phyloP scores from a whole-genome alignment of 768 basidiomycete species.

The Agrocybe chaxingu region DNA sequence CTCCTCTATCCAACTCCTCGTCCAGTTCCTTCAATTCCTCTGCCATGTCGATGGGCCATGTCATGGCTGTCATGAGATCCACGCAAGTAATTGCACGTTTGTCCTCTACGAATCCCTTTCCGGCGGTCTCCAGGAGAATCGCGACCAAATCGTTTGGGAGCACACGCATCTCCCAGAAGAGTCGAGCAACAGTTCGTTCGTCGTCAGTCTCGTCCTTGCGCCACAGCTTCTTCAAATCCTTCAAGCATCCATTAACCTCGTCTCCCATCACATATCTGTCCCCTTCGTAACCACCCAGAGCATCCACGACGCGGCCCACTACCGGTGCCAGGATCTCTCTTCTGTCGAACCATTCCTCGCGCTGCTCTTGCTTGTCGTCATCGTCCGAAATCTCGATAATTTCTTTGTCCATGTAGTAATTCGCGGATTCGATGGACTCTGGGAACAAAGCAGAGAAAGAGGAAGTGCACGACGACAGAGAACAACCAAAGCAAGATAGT shows the following conservation, averaged over 20 bases:
- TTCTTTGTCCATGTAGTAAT: slow-evolving; percentile 18
- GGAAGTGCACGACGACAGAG: too few species aligned
- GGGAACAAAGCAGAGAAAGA: background rate
- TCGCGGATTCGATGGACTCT: background rate
- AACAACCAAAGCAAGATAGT: too few species aligned
- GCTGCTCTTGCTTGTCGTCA: slow-evolving; percentile 24
- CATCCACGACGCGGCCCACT: slow-evolving; percentile 73
- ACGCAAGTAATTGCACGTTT: slow-evolving; percentile 79
- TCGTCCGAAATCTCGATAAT: slow-evolving; percentile 35
- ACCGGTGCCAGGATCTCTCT: slow-evolving; percentile 63
- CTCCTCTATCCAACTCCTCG: slow-evolving; percentile 72
- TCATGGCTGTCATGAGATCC: slow-evolving; percentile 95
- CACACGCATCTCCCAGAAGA: slow-evolving; percentile 87
- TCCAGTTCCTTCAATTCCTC: slow-evolving; percentile 92
- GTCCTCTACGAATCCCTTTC: slow-evolving; percentile 74
- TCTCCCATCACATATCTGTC: slow-evolving; percentile 75
- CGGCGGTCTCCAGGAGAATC: slow-evolving; percentile 78
- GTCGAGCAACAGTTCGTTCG: slow-evolving; percentile 90
- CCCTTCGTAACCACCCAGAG: slow-evolving; percentile 73
- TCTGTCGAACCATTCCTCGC: slow-evolving; percentile 30
- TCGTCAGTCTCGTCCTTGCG: slow-evolving; percentile 96
- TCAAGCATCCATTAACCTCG: slow-evolving; percentile 78
- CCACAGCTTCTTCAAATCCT: slow-evolving; percentile 95
- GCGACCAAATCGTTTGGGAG: slow-evolving; percentile 86
- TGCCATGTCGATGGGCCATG: slow-evolving; percentile 97